Base-by-base conservation (phyloP, 148 eudicot genomes). In the Euryodendron excelsum region DNA sequence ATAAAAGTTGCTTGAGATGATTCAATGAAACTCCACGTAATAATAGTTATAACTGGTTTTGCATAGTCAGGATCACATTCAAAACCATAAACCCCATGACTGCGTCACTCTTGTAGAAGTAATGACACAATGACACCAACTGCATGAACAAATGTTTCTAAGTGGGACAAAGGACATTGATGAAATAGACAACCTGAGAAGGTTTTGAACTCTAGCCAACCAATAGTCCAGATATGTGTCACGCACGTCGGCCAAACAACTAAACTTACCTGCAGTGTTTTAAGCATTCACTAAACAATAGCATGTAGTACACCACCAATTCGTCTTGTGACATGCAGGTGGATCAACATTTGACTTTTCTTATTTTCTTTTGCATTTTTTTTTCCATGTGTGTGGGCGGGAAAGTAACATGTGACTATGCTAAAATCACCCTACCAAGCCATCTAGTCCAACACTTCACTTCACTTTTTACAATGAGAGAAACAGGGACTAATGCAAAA, bases 341-440 rank as follows among this genome's bases (percentile, higher is more conserved):
- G n/a, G 31, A 59, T 25, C 15, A 59, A 25, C 31, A 23, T 25
- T 59, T 59, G 28, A 62, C 37, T 62, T 56, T 23, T 15, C 15
- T 30, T 30, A 4, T 33, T 62, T 62, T 62, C 4, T 33, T 62
- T 62, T 62, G 34, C 66, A 62, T 17, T 18, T 62, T 30, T 60
- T 4, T 27, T 13, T 4, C 4, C 15, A 15, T 4, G 66, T 14
- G 4, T 8, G 66, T 9, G 31, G 4, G 52, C 5, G 15, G 34
- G 6, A 30, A 9, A 17, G 34, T 27, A 33, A 72, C 6, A 5
- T 31, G 27, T 71, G 59, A 15, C n/a, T 28, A 14, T 30, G 6
- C 25, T 41, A n/a, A n/a, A n/a, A n/a, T n/a, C n/a, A n/a, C 41
- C 36, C 75, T 30, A 50, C 25, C 45, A 59, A 59, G 64, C 77